phyloP scores from a whole-genome alignment of 352 stramenopile species.

The Phytophthora pisi region DNA sequence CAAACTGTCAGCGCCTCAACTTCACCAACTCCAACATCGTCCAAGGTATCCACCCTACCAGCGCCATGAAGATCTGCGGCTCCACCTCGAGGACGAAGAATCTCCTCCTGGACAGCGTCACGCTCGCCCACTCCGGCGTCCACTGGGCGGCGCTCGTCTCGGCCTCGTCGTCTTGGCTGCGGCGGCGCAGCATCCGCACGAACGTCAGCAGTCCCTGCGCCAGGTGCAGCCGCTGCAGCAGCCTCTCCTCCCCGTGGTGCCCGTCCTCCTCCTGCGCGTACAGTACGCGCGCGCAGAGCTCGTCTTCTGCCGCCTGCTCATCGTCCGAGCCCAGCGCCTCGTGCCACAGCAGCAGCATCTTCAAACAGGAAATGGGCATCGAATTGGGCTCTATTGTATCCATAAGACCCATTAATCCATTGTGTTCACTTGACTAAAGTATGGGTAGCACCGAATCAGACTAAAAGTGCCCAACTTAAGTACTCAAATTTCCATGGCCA shows the following conservation, averaged over 20 bases:
- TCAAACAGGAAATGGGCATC: not conserved
- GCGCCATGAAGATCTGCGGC: constrained; percentile 61
- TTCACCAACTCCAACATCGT: not conserved
- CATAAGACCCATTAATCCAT: not conserved
- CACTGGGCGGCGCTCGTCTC: not conserved
- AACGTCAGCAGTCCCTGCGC: constrained; percentile 62
- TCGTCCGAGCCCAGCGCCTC: constrained; percentile 69
- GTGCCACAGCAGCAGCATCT: constrained; percentile 65
- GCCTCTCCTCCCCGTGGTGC: not conserved
- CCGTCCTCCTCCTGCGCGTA: constrained; percentile 27
- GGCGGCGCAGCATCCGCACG: constrained; percentile 41
- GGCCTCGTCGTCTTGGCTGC: not conserved
- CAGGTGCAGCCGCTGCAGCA: constrained; percentile 55
- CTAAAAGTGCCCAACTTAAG: not conserved
- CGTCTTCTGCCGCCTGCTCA: constrained; percentile 63
- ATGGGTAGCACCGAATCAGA: not conserved
- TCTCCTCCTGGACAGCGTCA: constrained; percentile 42
- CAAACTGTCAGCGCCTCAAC: not conserved
- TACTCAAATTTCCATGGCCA: not conserved
- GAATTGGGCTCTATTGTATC: not conserved
- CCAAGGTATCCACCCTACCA: constrained; percentile 33
- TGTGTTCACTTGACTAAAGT: not conserved
- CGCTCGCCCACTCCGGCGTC: constrained; percentile 47
- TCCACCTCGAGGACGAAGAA: constrained; percentile 66
- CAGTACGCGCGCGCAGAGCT: constrained; percentile 54